Conservation (phyloP, 352 stramenopile species). For the Hyaloperonospora brassicae region DNA sequence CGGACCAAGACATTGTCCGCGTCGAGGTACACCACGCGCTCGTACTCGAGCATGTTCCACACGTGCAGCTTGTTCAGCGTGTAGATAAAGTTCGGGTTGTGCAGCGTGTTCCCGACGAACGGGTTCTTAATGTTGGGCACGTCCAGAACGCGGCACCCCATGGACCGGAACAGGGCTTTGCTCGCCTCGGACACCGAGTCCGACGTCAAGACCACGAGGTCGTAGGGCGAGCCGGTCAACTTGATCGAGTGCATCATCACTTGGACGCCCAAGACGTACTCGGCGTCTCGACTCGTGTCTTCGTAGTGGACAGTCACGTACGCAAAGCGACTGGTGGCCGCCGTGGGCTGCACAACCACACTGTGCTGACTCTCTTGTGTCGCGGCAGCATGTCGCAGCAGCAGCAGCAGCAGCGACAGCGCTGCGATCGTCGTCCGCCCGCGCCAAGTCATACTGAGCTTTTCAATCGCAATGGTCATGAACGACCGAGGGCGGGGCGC, state of each 20-base stretch:
- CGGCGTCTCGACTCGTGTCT: slow-evolving; percentile 68
- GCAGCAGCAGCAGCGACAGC: slow-evolving; percentile 22
- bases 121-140: slow-evolving; percentile 86
- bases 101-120: slow-evolving; percentile 61
- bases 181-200: slow-evolving; percentile 74
- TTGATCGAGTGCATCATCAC: slow-evolving; percentile 85
- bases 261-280: slow-evolving; percentile 80
- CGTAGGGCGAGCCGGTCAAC: slow-evolving; percentile 69
- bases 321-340: slow-evolving; percentile 53
- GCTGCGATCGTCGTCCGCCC: slow-evolving; percentile 3
- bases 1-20: slow-evolving; percentile 87
- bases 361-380: slow-evolving; percentile 3
- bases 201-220: slow-evolving; percentile 80
- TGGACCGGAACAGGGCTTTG: slow-evolving; percentile 68
- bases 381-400: slow-evolving; percentile 10
- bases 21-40: slow-evolving; percentile 86
- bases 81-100: slow-evolving; percentile 87
- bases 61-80: slow-evolving; percentile 88
- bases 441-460: too few species aligned
- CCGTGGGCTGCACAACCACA: slow-evolving; percentile 9
- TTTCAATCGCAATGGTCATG: too few species aligned
- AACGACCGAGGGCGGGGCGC: too few species aligned
- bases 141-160: slow-evolving; percentile 77
- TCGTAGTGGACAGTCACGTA: slow-evolving; percentile 86
- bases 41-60: slow-evolving; percentile 87